Conservation (phyloP, 176 grass and related monocot genomes). For the Pontederia crassipes region DNA sequence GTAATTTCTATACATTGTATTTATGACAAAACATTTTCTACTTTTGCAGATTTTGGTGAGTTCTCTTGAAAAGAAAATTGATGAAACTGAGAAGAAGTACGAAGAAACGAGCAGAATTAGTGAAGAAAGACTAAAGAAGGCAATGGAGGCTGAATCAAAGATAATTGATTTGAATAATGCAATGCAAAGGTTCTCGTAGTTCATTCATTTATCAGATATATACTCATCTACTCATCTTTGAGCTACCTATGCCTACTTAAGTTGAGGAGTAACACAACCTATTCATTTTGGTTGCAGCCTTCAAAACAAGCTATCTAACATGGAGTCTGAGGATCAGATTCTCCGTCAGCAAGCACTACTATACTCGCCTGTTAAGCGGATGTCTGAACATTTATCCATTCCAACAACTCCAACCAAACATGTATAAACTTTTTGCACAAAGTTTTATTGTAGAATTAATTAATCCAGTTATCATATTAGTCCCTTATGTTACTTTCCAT, state of each 20-base stretch:
- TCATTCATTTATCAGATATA: not conserved
- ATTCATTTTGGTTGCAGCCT: slow-evolving; percentile 39
- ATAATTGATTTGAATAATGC: slow-evolving; percentile 65
- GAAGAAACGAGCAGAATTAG: slow-evolving; percentile 90
- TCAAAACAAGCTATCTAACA: slow-evolving; percentile 68
- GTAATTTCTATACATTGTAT: not conserved
- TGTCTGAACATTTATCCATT: slow-evolving; percentile 97
- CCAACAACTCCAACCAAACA: slow-evolving; percentile 54
- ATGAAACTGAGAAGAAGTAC: slow-evolving; percentile 84
- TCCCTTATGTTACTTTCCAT: slow-evolving; percentile 4
- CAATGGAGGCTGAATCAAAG: slow-evolving; percentile 67
- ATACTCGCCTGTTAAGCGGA: slow-evolving; percentile 68
- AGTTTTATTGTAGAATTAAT: not conserved
- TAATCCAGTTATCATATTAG: slow-evolving; percentile 7
- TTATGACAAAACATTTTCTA: not conserved
- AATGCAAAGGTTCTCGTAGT: slow-evolving; percentile 55
- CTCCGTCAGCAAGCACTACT: slow-evolving; percentile 60
- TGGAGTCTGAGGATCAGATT: slow-evolving; percentile 84
- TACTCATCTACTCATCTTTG: not conserved
- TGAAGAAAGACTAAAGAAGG: slow-evolving; percentile 81
- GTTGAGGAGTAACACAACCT: not conserved
- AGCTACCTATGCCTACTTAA: not conserved
- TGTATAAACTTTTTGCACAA: slow-evolving; percentile 26
- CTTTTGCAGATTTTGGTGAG: slow-evolving; percentile 53
- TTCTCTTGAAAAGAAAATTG: slow-evolving; percentile 91